These are phyloP conservation scores for Heimioporus sp. DNA, from an alignment of 768 basidiomycete genomes.

Conservation along the genomic window DNA sequence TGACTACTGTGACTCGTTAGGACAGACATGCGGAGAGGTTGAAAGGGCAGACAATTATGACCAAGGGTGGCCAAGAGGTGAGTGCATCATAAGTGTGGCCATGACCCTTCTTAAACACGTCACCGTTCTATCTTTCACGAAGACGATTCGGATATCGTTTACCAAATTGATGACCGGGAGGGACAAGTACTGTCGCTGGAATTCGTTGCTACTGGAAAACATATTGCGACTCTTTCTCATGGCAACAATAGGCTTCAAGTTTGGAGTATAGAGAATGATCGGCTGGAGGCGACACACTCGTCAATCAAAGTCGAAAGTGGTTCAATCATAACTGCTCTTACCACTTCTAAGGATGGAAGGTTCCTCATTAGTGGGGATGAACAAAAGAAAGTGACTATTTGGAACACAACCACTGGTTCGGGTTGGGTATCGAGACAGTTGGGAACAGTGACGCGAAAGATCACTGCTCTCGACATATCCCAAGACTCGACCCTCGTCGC, in stretches of 20 bases:
- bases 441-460: background rate
- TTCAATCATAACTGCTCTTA: background rate
- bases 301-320: background rate
- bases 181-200: background rate
- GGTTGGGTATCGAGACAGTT: background rate
- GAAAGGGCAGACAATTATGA: background rate
- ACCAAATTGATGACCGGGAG: background rate
- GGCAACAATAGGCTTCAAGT: background rate
- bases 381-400: constrained; percentile 7
- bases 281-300: background rate
- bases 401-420: background rate
- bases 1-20: too few relatives aligned
- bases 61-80: background rate
- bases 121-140: background rate
- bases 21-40: too few relatives aligned
- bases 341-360: constrained; percentile 7
- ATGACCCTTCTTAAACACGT: background rate
- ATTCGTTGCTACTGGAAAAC: constrained; percentile 1
- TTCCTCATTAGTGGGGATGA: constrained; percentile 7
- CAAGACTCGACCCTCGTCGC: constrained; percentile 3
- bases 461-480: constrained; percentile 11
- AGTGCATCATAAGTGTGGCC: background rate
- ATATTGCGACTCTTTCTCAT: background rate
- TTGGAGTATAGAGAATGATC: background rate
- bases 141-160: background rate